Conservation (phyloP, 768 basidiomycete species). For the Rhodotorula diobovata region DNA sequence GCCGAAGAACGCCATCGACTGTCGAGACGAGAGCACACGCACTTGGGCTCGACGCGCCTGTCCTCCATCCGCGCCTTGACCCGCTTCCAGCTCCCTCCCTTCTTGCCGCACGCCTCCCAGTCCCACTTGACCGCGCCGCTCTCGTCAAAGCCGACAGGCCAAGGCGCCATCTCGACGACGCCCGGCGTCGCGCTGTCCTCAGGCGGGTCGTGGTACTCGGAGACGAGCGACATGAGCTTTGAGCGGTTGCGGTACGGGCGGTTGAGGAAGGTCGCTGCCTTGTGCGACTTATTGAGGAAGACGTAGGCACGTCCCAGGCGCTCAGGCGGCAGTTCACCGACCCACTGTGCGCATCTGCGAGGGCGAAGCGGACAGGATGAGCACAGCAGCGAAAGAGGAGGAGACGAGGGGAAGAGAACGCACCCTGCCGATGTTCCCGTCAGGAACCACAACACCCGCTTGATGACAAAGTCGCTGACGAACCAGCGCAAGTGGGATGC, state of each 20-base stretch:
- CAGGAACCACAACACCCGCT: slow-evolving; percentile 59
- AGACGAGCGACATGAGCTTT: slow-evolving; percentile 53
- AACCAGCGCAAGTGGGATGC: slow-evolving; percentile 56
- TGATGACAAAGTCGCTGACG: slow-evolving; percentile 57
- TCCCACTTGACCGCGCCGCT: slow-evolving; percentile 53
- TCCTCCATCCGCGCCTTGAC: slow-evolving; percentile 47
- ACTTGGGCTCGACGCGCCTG: slow-evolving; percentile 52
- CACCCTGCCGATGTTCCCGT: slow-evolving; percentile 50
- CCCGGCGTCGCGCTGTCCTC: slow-evolving; percentile 51
- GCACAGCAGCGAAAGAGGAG: no score
- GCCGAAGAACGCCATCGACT: no score
- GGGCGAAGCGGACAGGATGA: slow-evolving; percentile 47
- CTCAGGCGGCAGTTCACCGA: slow-evolving; percentile 57
- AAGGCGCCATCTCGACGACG: slow-evolving; percentile 57
- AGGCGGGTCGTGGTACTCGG: slow-evolving; percentile 60
- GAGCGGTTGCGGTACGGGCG: slow-evolving; percentile 55
- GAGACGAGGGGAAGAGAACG: not conserved
- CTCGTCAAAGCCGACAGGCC: slow-evolving; percentile 53
- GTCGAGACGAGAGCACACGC: not conserved
- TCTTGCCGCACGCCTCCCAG: slow-evolving; percentile 47
- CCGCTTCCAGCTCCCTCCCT: slow-evolving; percentile 49
- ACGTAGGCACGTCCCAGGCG: slow-evolving; percentile 61
- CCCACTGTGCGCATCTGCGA: slow-evolving; percentile 58
- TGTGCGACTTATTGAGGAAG: slow-evolving; percentile 59
- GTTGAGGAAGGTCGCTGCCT: slow-evolving; percentile 59